Base-by-base conservation (phyloP, 352 stramenopile species). In the Pythium graminicola region DNA sequence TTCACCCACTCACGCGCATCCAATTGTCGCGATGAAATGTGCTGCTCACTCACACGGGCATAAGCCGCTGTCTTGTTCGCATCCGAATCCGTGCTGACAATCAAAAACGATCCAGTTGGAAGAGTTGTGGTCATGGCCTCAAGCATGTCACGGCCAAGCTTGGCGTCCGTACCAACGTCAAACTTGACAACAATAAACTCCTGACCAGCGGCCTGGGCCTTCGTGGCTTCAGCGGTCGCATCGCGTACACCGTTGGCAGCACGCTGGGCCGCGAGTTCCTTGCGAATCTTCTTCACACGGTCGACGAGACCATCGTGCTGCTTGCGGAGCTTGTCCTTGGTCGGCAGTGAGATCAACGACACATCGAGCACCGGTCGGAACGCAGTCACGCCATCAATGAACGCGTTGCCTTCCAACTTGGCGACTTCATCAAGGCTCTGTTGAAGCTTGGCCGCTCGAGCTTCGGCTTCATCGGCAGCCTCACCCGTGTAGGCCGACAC, bases 1-100 rank as follows among this genome's bases (percentile, higher is more conserved):
- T 92, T 95, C 44, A 98, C 73, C 96, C 96, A 99, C 60, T 91
- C 78, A 50, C 95, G 86, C 14, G 95, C 95, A 56, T 96, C 88
- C 54, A 91, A 72, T 58, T 70, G 67, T 61, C 84, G 84, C 11
- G 60, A 54, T 16, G 65, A 85, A 28, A 75, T 79, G 62, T 81
- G 78, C 50, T 81, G 85, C 67, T 73, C 81, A 76, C 67, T 97
- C 78, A 84, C 89, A 49, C 94, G 86, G 62, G 95, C 97, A 55
- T 95, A 97, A 36, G 92, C 75, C 13, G 97, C 72, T 39, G 77
- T 93, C 77, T 98, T 98, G 64, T 95, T 92, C 50, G 92, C 76
- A 44, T 95, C 88, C 49, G 76, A 65, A 57, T 96, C 80, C 6
- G 95, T 75, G 49, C 93, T 95, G 62, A 98, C 89, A 62, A 98